A percentile compares a stretch with the other conserved stretches of the same genome.
Conservation (phyloP, 2,329 filamentous ascomycete genomes). For the Apiospora saccharicola region DNA sequence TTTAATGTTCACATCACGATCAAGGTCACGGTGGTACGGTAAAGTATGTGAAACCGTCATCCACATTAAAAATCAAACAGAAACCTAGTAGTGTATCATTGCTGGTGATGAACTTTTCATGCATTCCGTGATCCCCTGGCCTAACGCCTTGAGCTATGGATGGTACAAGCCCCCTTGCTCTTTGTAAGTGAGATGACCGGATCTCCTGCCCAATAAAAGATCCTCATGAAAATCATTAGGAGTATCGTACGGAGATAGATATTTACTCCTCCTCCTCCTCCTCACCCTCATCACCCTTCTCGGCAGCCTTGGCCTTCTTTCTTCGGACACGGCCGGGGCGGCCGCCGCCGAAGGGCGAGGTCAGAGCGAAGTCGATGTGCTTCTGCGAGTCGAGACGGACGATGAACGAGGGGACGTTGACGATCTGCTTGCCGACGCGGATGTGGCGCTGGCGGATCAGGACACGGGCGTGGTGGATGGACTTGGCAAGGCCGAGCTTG, state of each 20-base stretch:
- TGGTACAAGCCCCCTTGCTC: conserved; percentile 43
- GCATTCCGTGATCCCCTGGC: conserved; percentile 51
- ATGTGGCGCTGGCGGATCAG: conserved; percentile 99
- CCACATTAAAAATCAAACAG: conserved; percentile 26
- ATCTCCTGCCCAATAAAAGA: conserved; percentile 43
- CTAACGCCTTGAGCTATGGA: conserved; percentile 62
- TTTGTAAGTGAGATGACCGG: conserved; percentile 38
- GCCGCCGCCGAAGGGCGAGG: conserved; percentile 96
- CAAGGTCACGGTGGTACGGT: not conserved
- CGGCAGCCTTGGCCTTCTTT: conserved; percentile 99
- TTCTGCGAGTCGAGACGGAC: conserved; percentile 99
- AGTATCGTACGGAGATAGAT: conserved; percentile 30
- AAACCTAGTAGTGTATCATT: conserved; percentile 34
- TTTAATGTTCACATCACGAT: not conserved
- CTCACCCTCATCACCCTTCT: conserved; percentile 80
- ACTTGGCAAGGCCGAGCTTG: conserved; percentile 99
- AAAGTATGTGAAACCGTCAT: conserved; percentile 2
- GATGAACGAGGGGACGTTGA: conserved; percentile 99
- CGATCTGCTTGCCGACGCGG: conserved; percentile 99
- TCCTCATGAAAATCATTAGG: conserved; percentile 36
- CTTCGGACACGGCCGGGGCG: conserved; percentile 96
- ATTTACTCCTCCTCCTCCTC: conserved; percentile 82
- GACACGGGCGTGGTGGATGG: conserved; percentile 99
- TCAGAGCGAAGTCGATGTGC: conserved; percentile 99
- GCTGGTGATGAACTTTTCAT: conserved; percentile 38